phyloP scores from a whole-genome alignment of 768 basidiomycete genomes.

The Tylopilus felleus region DNA sequence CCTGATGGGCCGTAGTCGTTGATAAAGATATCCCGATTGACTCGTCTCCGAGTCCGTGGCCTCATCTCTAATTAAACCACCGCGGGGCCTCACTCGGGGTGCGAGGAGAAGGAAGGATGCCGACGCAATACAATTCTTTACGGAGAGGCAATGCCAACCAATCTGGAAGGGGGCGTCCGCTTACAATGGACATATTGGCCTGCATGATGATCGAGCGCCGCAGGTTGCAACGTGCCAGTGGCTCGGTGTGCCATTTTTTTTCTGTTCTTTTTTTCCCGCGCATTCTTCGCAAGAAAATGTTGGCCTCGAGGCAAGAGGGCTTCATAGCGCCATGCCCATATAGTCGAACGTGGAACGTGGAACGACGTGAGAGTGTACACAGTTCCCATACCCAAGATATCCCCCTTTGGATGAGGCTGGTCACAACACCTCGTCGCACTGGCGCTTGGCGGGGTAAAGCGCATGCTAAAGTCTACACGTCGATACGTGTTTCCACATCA shows the following conservation, averaged over 20 bases:
- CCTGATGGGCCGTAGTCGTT: too few relatives aligned
- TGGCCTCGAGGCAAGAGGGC: slow-evolving; percentile 4
- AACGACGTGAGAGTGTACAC: slow-evolving; percentile 1
- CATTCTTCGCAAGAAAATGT: background rate
- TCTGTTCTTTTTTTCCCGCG: background rate
- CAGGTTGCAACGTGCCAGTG: slow-evolving; percentile 5
- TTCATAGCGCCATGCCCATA: background rate
- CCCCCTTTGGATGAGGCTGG: background rate
- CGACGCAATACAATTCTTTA: background rate
- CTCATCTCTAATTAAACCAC: background rate
- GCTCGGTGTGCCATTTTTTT: background rate
- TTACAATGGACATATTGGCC: slow-evolving; percentile 4
- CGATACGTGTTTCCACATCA: too few relatives aligned
- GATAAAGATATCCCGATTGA: background rate
- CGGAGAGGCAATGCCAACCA: background rate
- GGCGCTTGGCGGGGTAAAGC: background rate
- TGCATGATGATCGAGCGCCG: background rate
- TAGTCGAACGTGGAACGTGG: background rate
- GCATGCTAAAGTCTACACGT: too few relatives aligned
- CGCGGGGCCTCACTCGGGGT: background rate
- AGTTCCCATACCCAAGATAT: background rate
- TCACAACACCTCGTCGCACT: background rate
- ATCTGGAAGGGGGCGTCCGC: background rate
- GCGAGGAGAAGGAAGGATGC: background rate
- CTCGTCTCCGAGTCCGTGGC: background rate